These are phyloP conservation scores for Cercospora sojina DNA, from an alignment of 2,329 filamentous ascomycete genomes.

Conservation along the genomic window DNA sequence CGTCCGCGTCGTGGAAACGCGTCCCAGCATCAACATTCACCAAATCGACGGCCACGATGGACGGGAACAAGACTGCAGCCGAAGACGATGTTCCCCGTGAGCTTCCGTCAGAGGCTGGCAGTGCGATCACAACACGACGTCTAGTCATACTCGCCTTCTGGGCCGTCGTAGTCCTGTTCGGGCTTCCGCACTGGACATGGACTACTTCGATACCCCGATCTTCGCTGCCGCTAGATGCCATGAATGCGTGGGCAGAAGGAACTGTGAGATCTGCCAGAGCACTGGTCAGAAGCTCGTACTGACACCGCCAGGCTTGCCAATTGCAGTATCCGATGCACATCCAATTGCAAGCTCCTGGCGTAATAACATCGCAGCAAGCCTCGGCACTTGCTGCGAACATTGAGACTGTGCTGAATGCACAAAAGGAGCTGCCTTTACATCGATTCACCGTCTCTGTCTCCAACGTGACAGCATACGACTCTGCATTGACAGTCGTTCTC, in stretches of 20 bases:
- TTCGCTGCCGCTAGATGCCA: conserved; percentile 74
- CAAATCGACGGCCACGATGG: conserved; percentile 10
- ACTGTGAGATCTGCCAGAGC: conserved; percentile 58
- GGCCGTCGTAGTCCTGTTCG: conserved; percentile 77
- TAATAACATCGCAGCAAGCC: conserved; percentile 39
- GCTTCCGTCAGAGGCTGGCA: conserved; percentile 58
- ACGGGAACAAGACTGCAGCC: neutral
- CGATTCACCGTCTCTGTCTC: conserved; percentile 63
- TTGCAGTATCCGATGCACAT: conserved; percentile 86
- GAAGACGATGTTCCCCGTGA: neutral
- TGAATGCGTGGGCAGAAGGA: conserved; percentile 89
- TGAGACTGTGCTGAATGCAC: conserved; percentile 80
- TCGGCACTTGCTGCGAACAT: conserved; percentile 73
- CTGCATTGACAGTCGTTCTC: conserved; percentile 62
- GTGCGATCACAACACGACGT: conserved; percentile 67
- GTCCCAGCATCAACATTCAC: conserved; percentile 9
- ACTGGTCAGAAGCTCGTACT: neutral
- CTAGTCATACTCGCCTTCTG: conserved; percentile 85
- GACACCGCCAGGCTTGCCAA: conserved; percentile 68
- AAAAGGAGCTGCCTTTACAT: conserved; percentile 82
- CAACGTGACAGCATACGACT: conserved; percentile 40
- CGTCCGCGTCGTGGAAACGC: conserved; percentile 2
- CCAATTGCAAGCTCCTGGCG: conserved; percentile 66
- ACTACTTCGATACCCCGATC: conserved; percentile 92
- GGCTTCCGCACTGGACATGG: conserved; percentile 91